Evolutionary conservation across 257 asterid species (phyloP).

Genomic region (Solanum rostratum): DNA sequence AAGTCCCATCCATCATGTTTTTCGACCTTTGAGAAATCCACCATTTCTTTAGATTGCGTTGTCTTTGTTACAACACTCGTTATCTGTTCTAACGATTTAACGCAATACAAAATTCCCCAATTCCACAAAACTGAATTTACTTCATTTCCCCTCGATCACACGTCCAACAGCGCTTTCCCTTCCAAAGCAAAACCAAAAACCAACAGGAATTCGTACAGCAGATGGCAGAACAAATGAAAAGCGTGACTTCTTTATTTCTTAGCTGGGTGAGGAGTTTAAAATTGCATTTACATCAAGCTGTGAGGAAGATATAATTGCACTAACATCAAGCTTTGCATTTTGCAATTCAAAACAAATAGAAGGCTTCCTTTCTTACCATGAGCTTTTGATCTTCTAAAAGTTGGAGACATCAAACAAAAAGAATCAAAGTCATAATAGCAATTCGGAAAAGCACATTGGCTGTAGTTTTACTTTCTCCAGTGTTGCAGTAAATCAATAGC

Average conservation of each 20-base stretch:
- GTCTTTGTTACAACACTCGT: neutral
- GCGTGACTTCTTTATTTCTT: neutral
- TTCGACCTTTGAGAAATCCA: too few species aligned
- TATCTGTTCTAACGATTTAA: too few species aligned
- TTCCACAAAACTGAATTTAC: neutral
- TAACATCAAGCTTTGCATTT: neutral
- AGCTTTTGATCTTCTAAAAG: neutral
- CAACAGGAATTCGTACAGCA: neutral
- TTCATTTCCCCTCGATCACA: neutral
- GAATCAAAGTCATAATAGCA: neutral
- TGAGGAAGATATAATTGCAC: neutral
- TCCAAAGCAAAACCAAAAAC: neutral
- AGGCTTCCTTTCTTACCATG: neutral
- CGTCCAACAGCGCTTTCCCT: neutral
- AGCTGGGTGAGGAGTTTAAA: neutral
- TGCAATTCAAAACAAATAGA: neutral
- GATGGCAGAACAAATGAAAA: neutral
- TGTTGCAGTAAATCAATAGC: neutral
- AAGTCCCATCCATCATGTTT: too few species aligned
- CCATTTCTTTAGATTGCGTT: too few species aligned
- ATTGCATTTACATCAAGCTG: neutral
- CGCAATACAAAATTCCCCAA: neutral
- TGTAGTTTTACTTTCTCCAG: neutral
- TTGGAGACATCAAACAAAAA: neutral
- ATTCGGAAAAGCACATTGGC: neutral